Conservation (phyloP, 1,139 yeast genomes). For the Sugiyamaella castrensis region DNA sequence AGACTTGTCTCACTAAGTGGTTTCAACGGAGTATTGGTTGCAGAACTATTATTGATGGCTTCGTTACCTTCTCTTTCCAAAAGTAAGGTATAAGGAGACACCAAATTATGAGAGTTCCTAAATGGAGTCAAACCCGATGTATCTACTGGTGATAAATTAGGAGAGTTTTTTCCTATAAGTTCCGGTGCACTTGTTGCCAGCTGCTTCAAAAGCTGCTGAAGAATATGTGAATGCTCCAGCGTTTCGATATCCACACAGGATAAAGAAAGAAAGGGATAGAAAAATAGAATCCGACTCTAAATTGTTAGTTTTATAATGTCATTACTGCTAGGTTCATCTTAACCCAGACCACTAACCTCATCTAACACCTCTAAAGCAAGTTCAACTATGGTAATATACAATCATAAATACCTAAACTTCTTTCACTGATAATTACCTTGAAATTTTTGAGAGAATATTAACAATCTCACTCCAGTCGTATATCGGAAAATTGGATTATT, state of each 20-base stretch:
- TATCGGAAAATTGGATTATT: not conserved
- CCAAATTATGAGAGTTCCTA: not conserved
- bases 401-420: too few relatives aligned
- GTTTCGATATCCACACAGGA: not conserved
- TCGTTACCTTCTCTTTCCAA: not conserved
- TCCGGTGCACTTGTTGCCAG: conserved; percentile 12
- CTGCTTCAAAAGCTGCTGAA: conserved; percentile 18
- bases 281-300: not conserved
- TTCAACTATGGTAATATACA: too few relatives aligned
- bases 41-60: not conserved
- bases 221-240: conserved; percentile 11
- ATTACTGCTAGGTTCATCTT: too few relatives aligned
- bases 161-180: not conserved
- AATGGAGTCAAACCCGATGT: conserved; percentile 1
- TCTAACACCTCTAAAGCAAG: too few relatives aligned
- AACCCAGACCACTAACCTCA: too few relatives aligned
- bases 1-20: conserved; percentile 14
- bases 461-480: not conserved
- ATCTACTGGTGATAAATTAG: too few relatives aligned
- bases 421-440: not conserved
- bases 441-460: not conserved
- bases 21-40: conserved; percentile 1
- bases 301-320: too few relatives aligned
- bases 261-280: not conserved
- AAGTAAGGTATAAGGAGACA: conserved; percentile 3